Evolutionary conservation across 129 eudicot species (phyloP).

Genomic region (Pseudognaphalium luteoalbum): DNA sequence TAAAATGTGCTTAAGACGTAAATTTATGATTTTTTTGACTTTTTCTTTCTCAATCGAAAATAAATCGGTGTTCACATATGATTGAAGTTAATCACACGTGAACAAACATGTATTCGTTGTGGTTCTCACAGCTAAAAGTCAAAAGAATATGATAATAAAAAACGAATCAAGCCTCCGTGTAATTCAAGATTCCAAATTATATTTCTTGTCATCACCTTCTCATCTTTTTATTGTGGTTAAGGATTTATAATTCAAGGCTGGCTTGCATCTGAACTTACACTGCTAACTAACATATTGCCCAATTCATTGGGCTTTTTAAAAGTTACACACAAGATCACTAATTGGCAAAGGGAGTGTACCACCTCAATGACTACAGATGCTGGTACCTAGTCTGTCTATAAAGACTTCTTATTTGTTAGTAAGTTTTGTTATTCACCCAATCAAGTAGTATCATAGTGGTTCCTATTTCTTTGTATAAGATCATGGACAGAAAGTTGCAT

Average conservation of each 20-base stretch:
- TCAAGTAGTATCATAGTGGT: not conserved
- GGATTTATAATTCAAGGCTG: not conserved
- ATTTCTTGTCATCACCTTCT: not conserved
- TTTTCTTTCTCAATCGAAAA: too few species aligned
- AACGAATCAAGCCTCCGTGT: not conserved
- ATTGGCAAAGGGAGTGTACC: not conserved
- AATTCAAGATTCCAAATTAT: not conserved
- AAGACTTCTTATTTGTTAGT: not conserved
- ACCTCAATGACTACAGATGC: not conserved
- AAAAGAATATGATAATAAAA: not conserved
- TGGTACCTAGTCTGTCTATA: not conserved
- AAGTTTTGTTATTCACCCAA: not conserved
- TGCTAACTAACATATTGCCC: not conserved
- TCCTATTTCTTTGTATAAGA: conserved; percentile 1
- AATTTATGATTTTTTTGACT: too few species aligned
- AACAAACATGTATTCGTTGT: too few species aligned
- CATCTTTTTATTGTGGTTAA: not conserved
- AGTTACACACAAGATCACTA: not conserved
- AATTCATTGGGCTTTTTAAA: not conserved
- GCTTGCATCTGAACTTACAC: not conserved
- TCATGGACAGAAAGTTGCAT: conserved; percentile 2
- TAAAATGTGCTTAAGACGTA: too few species aligned
- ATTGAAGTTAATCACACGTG: too few species aligned
- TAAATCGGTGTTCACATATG: too few species aligned
- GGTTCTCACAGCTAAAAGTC: not conserved